Percentiles rank a stretch among this genome's conserved stretches.
phyloP scores from a whole-genome alignment of 345 rosid species.

The Zanthoxylum bungeanum region DNA sequence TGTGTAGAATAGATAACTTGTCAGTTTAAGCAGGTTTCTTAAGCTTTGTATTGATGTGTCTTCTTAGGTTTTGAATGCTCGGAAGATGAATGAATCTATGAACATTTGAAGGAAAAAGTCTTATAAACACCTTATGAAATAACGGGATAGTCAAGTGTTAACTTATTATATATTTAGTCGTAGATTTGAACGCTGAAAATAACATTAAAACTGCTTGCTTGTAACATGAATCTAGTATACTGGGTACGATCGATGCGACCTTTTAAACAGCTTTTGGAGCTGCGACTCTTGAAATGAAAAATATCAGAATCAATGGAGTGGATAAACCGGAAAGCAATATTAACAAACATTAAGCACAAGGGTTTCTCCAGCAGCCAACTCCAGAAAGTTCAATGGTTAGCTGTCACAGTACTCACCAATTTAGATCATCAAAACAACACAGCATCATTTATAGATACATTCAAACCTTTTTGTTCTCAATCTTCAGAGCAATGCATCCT shows the following conservation, averaged over 20 bases:
- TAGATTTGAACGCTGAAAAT: too few species aligned
- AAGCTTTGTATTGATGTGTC: background rate
- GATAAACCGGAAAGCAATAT: too few species aligned
- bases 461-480: too few species aligned
- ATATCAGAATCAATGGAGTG: background rate
- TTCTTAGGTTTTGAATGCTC: background rate
- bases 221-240: too few species aligned
- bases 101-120: too few species aligned
- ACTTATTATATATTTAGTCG: too few species aligned
- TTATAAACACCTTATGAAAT: too few species aligned
- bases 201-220: background rate
- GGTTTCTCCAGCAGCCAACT: background rate
- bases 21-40: background rate
- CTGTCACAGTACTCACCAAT: background rate
- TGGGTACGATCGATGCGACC: too few species aligned
- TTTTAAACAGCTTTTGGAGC: background rate
- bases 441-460: conserved; percentile 8
- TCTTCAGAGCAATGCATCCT: background rate
- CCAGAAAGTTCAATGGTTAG: background rate
- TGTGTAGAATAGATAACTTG: background rate
- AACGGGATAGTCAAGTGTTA: background rate
- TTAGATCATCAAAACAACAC: conserved; percentile 7
- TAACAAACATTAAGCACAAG: background rate
- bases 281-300: background rate
- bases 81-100: background rate